Base-by-base conservation (phyloP, 768 basidiomycete genomes). In the Pulveroboletus sp. region DNA sequence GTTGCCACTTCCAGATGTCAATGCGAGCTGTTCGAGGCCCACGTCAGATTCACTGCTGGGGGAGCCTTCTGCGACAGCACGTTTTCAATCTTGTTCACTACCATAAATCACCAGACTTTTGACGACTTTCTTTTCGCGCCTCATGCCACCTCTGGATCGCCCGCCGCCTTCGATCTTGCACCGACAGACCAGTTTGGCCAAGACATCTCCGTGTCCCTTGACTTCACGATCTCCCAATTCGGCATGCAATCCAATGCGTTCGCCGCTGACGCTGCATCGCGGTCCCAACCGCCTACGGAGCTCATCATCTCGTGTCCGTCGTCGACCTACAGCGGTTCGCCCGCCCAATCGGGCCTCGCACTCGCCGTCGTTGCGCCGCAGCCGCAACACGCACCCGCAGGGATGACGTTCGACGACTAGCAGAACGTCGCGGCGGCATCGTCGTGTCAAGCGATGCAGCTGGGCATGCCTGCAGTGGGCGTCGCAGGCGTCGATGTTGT, bases 1-100 rank as follows among this genome's bases (percentile, higher is more conserved):
- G 38, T 73, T 72, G 0, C 72, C 76, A 7, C 72, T 81, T 2
- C 80, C 80, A 0, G 80, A 77, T 19, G 69, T 71, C 10, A 67
- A 78, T 49, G 71, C 73, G 0, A 73, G 70, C 31, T 81, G 31
- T 81, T 80, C 60, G 73, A 81, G 14, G 61, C 66, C 1, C 55
- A 55, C 49, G 69, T 66, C 61, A 59, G 52, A 4, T 65, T 63
- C 50, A 54, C 56, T 11, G 35, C 49, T 7, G 53, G 50, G 36
- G 17, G 61, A 59, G 17, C 24, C 34, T 24, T 5, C 41, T 17
- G 29, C 52, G 6, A 58, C 46, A 41, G 68, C 64, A 19, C n/a
- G 50, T 55, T 1, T 10, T 4, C 27, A 7, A 26, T 38, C 1
- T 3, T 19, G 7, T 19, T 26, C 6, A 0, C 10, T 13, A 0